phyloP scores from a whole-genome alignment of 805 yeast genomes.

The Metschnikowia kunwiensis region DNA sequence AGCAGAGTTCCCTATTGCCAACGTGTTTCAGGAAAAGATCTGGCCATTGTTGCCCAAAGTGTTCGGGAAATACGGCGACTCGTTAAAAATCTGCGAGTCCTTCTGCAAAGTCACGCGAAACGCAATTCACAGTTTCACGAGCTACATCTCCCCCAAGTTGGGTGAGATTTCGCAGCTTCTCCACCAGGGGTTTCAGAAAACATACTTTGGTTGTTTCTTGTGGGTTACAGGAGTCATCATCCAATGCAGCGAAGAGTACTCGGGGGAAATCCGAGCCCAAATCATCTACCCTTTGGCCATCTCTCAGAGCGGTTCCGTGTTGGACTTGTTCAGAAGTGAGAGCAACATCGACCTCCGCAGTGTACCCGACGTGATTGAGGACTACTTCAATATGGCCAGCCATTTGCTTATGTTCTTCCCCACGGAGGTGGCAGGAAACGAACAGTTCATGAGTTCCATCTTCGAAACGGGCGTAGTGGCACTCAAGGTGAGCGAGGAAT shows the following conservation, averaged over 20 bases:
- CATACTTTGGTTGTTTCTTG: conserved; percentile 75
- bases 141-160: conserved; percentile 55
- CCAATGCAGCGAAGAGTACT: conserved; percentile 52
- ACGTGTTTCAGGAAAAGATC: conserved; percentile 47
- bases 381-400: conserved; percentile 75
- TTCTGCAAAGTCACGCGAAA: conserved; percentile 64
- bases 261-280: conserved; percentile 53
- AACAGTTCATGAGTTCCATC: conserved; percentile 48
- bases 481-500: conserved; percentile 53
- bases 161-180: conserved; percentile 63
- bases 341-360: conserved; percentile 31
- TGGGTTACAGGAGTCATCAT: conserved; percentile 87
- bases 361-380: conserved; percentile 75
- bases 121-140: conserved; percentile 59
- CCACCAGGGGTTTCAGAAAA: conserved; percentile 64
- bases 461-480: conserved; percentile 59
- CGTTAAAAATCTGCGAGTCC: conserved; percentile 69
- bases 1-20: conserved; percentile 49
- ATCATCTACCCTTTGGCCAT: conserved; percentile 74
- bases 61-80: conserved; percentile 53
- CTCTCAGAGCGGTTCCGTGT: conserved; percentile 61
- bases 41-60: conserved; percentile 58
- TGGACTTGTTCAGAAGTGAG: conserved; percentile 33
- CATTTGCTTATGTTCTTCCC: conserved; percentile 79
- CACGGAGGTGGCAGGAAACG: conserved; percentile 43